phyloP scores from a whole-genome alignment of 805 yeast genomes.

The Tetrapisispora taiwanensis region DNA sequence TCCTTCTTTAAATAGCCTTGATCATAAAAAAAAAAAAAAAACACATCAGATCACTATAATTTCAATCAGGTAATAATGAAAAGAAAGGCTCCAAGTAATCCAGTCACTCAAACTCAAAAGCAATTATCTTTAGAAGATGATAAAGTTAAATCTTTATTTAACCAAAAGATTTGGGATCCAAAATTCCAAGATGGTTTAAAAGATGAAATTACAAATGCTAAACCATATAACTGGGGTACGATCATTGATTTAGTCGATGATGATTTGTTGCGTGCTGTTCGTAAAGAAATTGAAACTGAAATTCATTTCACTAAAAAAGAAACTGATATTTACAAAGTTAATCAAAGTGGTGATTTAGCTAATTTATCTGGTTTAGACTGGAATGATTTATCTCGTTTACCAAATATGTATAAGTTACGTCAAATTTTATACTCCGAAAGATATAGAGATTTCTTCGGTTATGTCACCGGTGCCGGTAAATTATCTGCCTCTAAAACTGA shows the following conservation, averaged over 20 bases:
- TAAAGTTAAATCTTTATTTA: constrained; percentile 34
- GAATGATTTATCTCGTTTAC: constrained; percentile 62
- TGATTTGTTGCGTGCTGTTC: constrained; percentile 61
- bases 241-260: constrained; percentile 67
- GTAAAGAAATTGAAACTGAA: constrained; percentile 72
- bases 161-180: constrained; percentile 38
- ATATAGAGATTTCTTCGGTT: constrained; percentile 68
- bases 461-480: constrained; percentile 79
- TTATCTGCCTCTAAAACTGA: constrained; percentile 87
- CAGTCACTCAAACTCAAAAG: constrained; percentile 7
- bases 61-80: constrained; percentile 4
- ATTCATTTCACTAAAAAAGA: constrained; percentile 91
- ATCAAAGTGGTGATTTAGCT: constrained; percentile 84
- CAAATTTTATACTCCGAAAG: constrained; percentile 80
- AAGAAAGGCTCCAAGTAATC: constrained; percentile 9
- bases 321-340: constrained; percentile 91
- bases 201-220: constrained; percentile 40
- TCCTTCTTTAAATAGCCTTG: no score
- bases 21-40: no score
- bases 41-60: not conserved
- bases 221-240: constrained; percentile 88
- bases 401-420: constrained; percentile 66
- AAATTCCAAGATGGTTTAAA: constrained; percentile 33
- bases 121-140: constrained; percentile 21
- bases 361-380: constrained; percentile 78